Evolutionary conservation across 1,139 yeast species (phyloP).

Genomic region (Hyphopichia wangnamkhiaoensis): DNA sequence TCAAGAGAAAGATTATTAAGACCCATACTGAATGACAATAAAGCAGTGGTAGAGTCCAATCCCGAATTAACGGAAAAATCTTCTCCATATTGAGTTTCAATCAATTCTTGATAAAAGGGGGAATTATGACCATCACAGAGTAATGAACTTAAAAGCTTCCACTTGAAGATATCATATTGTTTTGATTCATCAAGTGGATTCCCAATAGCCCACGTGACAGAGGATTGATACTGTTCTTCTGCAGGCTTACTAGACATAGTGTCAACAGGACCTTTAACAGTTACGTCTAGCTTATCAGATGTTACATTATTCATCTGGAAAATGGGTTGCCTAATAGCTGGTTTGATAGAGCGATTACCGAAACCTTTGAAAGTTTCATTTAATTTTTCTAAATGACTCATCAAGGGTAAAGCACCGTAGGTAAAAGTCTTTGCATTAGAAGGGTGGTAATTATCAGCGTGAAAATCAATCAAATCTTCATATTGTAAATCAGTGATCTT

Average conservation of each 20-base stretch:
- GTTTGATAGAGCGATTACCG: slow-evolving; percentile 44
- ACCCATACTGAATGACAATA: slow-evolving; percentile 81
- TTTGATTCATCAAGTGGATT: slow-evolving; percentile 56
- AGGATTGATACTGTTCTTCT: slow-evolving; percentile 71
- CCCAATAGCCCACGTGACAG: slow-evolving; percentile 88
- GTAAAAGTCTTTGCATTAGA: slow-evolving; percentile 86
- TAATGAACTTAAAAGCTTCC: slow-evolving; percentile 71
- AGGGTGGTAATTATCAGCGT: slow-evolving; percentile 77
- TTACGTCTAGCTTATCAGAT: slow-evolving; percentile 22
- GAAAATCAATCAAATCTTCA: slow-evolving; percentile 77
- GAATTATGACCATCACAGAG: slow-evolving; percentile 92
- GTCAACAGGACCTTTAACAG: slow-evolving; percentile 75
- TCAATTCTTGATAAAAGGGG: slow-evolving; percentile 78
- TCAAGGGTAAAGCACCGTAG: slow-evolving; percentile 76
- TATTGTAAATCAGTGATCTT: slow-evolving; percentile 73
- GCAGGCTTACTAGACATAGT: slow-evolving; percentile 65
- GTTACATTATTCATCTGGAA: slow-evolving; percentile 14
- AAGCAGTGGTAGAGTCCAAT: slow-evolving; percentile 77
- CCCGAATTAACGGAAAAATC: slow-evolving; percentile 92
- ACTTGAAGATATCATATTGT: slow-evolving; percentile 65
- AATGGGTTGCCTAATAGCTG: slow-evolving; percentile 28
- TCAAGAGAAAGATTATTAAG: slow-evolving; percentile 68
- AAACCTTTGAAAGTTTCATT: slow-evolving; percentile 53
- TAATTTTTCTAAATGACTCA: slow-evolving; percentile 60
- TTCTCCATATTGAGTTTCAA: slow-evolving; percentile 82